Evolutionary conservation across 768 basidiomycete genomes (phyloP), one percentile per base, ranked within the genome.

Genomic region (Boletus eberwhitei): DNA sequence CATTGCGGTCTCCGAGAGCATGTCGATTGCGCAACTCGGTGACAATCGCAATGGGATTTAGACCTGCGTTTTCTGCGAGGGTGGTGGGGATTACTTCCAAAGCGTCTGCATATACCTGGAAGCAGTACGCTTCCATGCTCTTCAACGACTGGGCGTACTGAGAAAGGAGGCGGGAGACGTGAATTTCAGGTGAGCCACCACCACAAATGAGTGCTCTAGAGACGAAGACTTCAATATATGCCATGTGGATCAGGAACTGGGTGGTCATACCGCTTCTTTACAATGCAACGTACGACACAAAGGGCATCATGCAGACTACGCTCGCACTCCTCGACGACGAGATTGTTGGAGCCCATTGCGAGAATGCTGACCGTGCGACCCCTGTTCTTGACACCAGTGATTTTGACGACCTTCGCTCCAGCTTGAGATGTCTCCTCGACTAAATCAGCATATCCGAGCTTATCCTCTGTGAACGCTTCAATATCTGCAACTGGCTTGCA

Each of bases 71-170:
- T 75, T 99, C 97, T 24, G 97, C 97, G 21, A 99, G 79, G 0
- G 97, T 99, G 3, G 88, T 96, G 5, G 97, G 97, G 58, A 99
- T 98, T 58, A 98, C 90, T 72, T 98, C 97, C 46, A 99, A 80
- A 2, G 97, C 94, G 65, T 98, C 96, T 29, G 97, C 95, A 66
- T 93, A 99, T 4, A 94, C 95, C 64, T 97, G 92, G 85, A 98
- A 97, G 73, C 97, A 98, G 73, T 98, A 98, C 9, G 96, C 92
- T 72, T 98, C 95, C 88, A 98, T 98, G 46, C 97, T 96, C 72
- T 89, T 96, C 57, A 98, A 79, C 1, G 93, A 88, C 61, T 96
- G 93, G 2, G 94, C 86, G 63, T 96, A 83, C 71, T 97, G 91
- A 1, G 92, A 87, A 45, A 99, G 80, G 62, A 90, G 76, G 48